Conservation (phyloP, 768 basidiomycete species). For the Udeniomyces megalosporus region DNA sequence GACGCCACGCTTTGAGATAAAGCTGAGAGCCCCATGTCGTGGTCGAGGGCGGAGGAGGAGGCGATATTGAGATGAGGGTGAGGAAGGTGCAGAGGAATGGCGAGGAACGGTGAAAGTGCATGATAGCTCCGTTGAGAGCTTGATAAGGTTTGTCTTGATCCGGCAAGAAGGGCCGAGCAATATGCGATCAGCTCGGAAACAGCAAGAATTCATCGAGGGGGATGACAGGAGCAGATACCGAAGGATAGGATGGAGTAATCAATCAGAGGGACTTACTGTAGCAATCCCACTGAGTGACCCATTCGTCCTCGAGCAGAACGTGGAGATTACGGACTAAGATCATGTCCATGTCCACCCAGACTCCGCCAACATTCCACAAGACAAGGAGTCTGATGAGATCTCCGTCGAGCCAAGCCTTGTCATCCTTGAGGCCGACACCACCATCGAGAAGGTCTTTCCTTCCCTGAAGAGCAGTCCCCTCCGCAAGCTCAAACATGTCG, state of each 20-base stretch:
- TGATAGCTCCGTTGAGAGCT: slow-evolving; percentile 80
- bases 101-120: slow-evolving; percentile 79
- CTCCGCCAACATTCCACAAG: slow-evolving; percentile 75
- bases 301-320: slow-evolving; percentile 82
- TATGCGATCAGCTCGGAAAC: no score
- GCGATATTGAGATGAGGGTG: slow-evolving; percentile 63
- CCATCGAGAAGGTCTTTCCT: slow-evolving; percentile 37
- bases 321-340: slow-evolving; percentile 72
- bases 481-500: slow-evolving; percentile 49
- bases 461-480: slow-evolving; percentile 59
- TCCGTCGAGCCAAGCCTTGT: slow-evolving; percentile 85
- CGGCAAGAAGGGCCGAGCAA: no score
- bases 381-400: slow-evolving; percentile 78
- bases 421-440: slow-evolving; percentile 36
- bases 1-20: slow-evolving; percentile 79
- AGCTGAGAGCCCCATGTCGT: slow-evolving; percentile 90
- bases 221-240: not conserved
- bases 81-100: slow-evolving; percentile 96
- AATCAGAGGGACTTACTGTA: slow-evolving; percentile 48
- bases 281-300: slow-evolving; percentile 97
- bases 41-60: slow-evolving; percentile 55
- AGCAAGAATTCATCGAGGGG: not conserved
- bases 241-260: not conserved
- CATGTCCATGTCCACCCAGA: slow-evolving; percentile 98
- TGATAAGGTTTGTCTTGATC: slow-evolving; percentile 52